Conservation (phyloP, 495 filamentous ascomycete genomes). For the Podospora tetraspora region DNA sequence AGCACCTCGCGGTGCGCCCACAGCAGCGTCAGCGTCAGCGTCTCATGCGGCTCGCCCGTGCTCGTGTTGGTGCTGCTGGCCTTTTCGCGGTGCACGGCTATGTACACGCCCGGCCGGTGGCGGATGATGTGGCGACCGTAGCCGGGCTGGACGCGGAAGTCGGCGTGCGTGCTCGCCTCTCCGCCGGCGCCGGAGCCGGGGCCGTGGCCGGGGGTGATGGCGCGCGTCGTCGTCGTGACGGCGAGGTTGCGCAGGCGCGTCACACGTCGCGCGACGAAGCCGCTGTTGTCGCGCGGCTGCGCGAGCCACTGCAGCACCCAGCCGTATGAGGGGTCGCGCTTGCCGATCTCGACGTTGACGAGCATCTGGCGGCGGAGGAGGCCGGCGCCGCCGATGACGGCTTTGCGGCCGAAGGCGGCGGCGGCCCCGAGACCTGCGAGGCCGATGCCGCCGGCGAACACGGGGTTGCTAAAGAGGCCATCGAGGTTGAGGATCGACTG, state of each 20-base stretch:
- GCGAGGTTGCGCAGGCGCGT: conserved; percentile 48
- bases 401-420: conserved; percentile 68
- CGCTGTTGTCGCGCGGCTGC: conserved; percentile 57
- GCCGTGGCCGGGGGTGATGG: conserved; percentile 49
- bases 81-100: conserved; percentile 80
- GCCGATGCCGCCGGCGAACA: conserved; percentile 65
- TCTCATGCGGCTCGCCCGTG: conserved; percentile 88
- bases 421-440: conserved; percentile 80
- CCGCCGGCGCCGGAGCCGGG: conserved; percentile 47
- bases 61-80: conserved; percentile 63
- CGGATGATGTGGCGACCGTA: conserved; percentile 82
- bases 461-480: conserved; percentile 50
- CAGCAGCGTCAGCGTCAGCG: conserved; percentile 84
- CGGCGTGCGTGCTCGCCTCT: conserved; percentile 64
- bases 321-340: conserved; percentile 84
- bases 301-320: conserved; percentile 96
- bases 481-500: conserved; percentile 40
- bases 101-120: conserved; percentile 72
- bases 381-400: conserved; percentile 58
- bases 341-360: conserved; percentile 90
- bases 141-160: conserved; percentile 85
- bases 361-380: conserved; percentile 81
- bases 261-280: conserved; percentile 42
- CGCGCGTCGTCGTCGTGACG: conserved; percentile 46
- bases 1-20: conserved; percentile 84